Conservation (phyloP, 75 land plant species). For the Pinus taeda region DNA sequence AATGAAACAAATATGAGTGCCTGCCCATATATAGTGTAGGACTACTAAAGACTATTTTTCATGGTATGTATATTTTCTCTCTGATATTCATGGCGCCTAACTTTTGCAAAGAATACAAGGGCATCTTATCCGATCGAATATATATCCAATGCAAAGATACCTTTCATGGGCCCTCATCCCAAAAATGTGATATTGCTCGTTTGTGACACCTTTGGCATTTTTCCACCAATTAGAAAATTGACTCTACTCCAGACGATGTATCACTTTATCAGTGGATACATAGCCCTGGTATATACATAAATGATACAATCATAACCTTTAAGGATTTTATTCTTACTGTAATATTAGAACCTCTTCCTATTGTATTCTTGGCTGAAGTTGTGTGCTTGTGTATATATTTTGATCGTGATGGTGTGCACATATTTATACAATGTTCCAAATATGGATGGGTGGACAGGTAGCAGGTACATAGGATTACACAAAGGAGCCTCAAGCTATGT, state of each 20-base stretch:
- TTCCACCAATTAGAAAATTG: conserved; percentile 97
- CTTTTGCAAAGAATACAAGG: conserved; percentile 83
- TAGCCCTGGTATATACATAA: conserved; percentile 69
- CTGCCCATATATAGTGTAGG: neutral
- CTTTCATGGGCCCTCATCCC: conserved; percentile 94
- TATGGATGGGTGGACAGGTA: conserved; percentile 32
- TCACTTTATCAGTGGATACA: conserved; percentile 99
- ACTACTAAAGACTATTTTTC: neutral
- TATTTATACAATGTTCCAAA: neutral
- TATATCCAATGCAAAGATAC: conserved; percentile 90
- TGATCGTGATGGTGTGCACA: neutral
- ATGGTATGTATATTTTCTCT: neutral
- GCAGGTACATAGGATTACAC: conserved; percentile 89
- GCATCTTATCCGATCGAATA: conserved; percentile 95
- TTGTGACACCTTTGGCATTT: conserved; percentile 96
- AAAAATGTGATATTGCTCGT: conserved; percentile 95
- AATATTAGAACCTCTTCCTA: too few relatives aligned
- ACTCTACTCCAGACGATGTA: conserved; percentile 93
- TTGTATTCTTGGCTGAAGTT: neutral
- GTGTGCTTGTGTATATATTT: neutral
- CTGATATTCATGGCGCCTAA: too few relatives aligned
- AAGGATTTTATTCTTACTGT: neutral
- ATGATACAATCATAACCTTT: neutral
- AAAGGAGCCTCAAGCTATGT: conserved; percentile 81
- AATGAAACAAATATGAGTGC: neutral